Evolutionary conservation across 129 eudicot genomes (phyloP).

Genomic region (Flaveria sonorensis): DNA sequence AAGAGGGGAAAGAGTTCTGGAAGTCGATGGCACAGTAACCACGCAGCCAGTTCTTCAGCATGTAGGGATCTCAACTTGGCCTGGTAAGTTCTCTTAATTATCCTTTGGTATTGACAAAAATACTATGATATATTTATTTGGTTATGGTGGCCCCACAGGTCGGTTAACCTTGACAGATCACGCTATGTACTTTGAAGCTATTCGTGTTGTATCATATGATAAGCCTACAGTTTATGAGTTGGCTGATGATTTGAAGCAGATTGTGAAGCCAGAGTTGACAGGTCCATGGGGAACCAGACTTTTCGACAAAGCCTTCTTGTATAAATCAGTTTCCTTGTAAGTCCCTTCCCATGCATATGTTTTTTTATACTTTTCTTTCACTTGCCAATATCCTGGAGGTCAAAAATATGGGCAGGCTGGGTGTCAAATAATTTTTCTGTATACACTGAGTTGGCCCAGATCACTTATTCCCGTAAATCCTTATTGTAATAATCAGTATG

Average conservation of each 20-base stretch:
- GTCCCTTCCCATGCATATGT: conserved; percentile 21
- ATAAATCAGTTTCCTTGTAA: conserved; percentile 74
- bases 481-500: not conserved
- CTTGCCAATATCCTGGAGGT: not conserved
- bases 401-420: not conserved
- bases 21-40: conserved; percentile 91
- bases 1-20: conserved; percentile 71
- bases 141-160: conserved; percentile 57
- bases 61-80: conserved; percentile 90
- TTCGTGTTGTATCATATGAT: conserved; percentile 82
- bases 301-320: conserved; percentile 84
- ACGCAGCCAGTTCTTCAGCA: conserved; percentile 95
- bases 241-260: conserved; percentile 79
- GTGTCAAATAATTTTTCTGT: not conserved
- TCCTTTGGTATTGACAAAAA: not conserved
- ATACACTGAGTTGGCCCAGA: too few species aligned
- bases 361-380: not conserved
- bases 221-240: conserved; percentile 74
- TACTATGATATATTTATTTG: conserved; percentile 11
- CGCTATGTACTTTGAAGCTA: conserved; percentile 92
- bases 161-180: conserved; percentile 82
- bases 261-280: conserved; percentile 88
- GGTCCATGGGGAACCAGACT: conserved; percentile 99
- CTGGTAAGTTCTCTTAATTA: conserved; percentile 45
- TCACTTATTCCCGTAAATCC: not conserved